These are phyloP conservation scores for Neophaeococcomyces aloes DNA, from an alignment of 2,329 filamentous ascomycete species.

Conservation along the genomic window DNA sequence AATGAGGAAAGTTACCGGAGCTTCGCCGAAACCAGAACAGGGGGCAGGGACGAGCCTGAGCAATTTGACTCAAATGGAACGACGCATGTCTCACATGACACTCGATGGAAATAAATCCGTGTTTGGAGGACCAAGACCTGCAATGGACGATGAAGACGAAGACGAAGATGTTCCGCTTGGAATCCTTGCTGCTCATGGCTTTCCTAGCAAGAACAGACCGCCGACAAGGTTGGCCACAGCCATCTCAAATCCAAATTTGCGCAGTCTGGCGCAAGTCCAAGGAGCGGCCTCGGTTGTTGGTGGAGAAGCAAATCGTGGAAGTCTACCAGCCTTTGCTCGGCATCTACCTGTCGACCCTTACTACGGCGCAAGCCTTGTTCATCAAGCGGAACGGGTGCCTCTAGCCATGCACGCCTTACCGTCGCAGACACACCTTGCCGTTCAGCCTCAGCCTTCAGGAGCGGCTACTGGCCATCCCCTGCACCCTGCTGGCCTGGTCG, in stretches of 20 bases:
- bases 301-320: constrained; percentile 35
- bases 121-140: constrained; percentile 25
- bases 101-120: constrained; percentile 29
- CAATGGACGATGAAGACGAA: constrained; percentile 48
- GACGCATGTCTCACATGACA: constrained; percentile 27
- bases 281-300: constrained; percentile 49
- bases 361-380: constrained; percentile 65
- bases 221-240: constrained; percentile 56
- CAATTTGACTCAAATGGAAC: constrained; percentile 15
- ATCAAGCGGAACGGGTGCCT: constrained; percentile 61
- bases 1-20: constrained; percentile 93
- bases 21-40: constrained; percentile 52
- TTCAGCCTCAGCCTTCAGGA: constrained; percentile 8
- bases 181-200: constrained; percentile 79
- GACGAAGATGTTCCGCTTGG: constrained; percentile 82
- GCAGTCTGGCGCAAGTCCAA: constrained; percentile 26
- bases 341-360: constrained; percentile 78
- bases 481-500: constrained; percentile 69
- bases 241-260: constrained; percentile 60
- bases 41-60: constrained; percentile 10
- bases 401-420: constrained; percentile 51
- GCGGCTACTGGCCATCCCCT: constrained; percentile 23
- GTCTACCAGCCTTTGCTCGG: constrained; percentile 70
- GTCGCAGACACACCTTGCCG: not conserved
- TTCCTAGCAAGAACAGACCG: constrained; percentile 66